Conservation (phyloP, 352 stramenopile species). For the Phytophthora palmivora region DNA sequence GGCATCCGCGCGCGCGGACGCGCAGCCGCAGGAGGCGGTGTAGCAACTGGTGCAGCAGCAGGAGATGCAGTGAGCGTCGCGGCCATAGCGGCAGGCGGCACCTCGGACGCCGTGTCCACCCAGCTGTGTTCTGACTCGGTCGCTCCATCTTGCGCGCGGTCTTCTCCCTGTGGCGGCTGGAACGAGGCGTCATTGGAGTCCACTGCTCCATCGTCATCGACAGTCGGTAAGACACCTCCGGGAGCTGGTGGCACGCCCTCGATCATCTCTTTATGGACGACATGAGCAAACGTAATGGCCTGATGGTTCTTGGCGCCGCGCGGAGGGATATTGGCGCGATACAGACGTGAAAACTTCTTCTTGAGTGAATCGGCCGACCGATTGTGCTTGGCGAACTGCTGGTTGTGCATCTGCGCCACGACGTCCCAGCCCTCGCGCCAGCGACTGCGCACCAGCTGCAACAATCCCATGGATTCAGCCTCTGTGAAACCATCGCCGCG, state of each 20-base stretch:
- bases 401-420: slow-evolving; percentile 45
- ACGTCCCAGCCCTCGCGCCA: slow-evolving; percentile 52
- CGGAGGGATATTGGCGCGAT: slow-evolving; percentile 35
- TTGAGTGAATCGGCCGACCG: slow-evolving; percentile 53
- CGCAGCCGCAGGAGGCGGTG: slow-evolving; percentile 3
- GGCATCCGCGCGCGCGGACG: slow-evolving; percentile 13
- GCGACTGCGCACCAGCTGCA: slow-evolving; percentile 42
- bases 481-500: slow-evolving; percentile 51
- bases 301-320: slow-evolving; percentile 48
- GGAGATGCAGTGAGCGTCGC: not conserved
- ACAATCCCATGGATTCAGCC: slow-evolving; percentile 44
- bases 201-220: slow-evolving; percentile 16
- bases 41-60: slow-evolving; percentile 1
- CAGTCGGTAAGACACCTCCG: slow-evolving; percentile 1
- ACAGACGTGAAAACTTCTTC: slow-evolving; percentile 52
- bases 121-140: slow-evolving; percentile 39
- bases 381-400: slow-evolving; percentile 42
- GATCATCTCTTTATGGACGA: slow-evolving; percentile 48
- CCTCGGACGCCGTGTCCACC: slow-evolving; percentile 24
- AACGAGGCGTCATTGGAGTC: slow-evolving; percentile 30
- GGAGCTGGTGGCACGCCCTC: slow-evolving; percentile 25
- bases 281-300: slow-evolving; percentile 41
- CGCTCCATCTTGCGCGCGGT: slow-evolving; percentile 25
- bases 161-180: slow-evolving; percentile 23
- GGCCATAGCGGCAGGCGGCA: not conserved